Evolutionary conservation across 176 grass and related monocot genomes (phyloP).

Genomic region (Aegilops umbellulata): DNA sequence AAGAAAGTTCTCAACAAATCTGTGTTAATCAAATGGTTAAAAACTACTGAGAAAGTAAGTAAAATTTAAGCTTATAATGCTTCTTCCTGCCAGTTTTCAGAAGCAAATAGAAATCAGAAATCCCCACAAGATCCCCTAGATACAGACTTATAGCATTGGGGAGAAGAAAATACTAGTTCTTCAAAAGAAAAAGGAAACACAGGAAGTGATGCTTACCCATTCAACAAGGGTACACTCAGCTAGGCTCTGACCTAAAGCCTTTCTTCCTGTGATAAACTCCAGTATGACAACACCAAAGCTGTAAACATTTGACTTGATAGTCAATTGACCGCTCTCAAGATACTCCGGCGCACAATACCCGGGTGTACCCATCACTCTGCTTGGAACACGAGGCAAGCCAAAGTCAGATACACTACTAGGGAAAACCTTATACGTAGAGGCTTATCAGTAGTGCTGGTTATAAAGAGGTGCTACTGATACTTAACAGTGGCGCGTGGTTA

Average conservation of each 20-base stretch:
- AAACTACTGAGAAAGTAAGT: neutral
- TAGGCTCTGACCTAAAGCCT: conserved; percentile 62
- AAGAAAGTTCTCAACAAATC: no score
- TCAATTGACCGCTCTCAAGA: conserved; percentile 67
- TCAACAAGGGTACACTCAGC: conserved; percentile 53
- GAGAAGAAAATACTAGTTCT: neutral
- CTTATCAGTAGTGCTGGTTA: no score
- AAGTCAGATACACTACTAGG: no score
- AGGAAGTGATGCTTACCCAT: conserved; percentile 56
- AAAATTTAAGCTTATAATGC: neutral
- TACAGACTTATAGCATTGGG: neutral
- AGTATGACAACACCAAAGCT: conserved; percentile 90
- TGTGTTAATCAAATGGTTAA: neutral
- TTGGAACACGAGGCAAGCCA: conserved; percentile 37
- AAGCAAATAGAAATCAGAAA: neutral
- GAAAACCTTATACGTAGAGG: no score
- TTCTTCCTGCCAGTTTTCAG: neutral
- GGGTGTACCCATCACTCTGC: conserved; percentile 83
- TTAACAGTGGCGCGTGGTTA: no score
- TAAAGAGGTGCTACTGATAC: no score
- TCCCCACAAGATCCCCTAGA: neutral
- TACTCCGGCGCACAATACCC: conserved; percentile 91
- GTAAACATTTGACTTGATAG: conserved; percentile 71
- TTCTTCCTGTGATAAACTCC: conserved; percentile 83
- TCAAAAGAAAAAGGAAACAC: neutral